Evolutionary conservation across 495 filamentous ascomycete genomes (phyloP).

Genomic region (Penicillium robsamsonii): DNA sequence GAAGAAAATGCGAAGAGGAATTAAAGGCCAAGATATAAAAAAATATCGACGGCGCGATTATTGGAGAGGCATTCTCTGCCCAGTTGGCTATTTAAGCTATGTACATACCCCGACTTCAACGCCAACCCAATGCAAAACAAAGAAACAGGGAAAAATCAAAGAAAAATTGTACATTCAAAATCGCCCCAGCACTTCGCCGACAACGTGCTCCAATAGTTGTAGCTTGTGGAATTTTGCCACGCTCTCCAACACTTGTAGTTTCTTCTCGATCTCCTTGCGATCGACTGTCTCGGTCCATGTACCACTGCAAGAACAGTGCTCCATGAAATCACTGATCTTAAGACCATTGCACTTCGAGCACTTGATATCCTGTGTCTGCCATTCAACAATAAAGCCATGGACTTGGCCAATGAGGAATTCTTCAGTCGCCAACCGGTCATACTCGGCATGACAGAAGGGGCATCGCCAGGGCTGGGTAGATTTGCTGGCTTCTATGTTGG

Average conservation of each 20-base stretch:
- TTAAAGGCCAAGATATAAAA: neutral
- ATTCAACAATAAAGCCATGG: conserved; percentile 69
- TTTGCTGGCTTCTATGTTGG: conserved; percentile 35
- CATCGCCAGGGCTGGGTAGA: conserved; percentile 68
- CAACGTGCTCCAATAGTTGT: conserved; percentile 73
- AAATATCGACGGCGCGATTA: neutral
- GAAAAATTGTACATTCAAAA: neutral
- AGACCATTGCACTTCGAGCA: conserved; percentile 57
- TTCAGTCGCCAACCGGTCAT: conserved; percentile 74
- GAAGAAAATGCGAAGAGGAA: neutral
- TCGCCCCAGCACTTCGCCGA: conserved; percentile 55
- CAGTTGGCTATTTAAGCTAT: conserved; percentile 3
- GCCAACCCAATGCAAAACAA: conserved; percentile 8
- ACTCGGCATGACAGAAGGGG: conserved; percentile 70
- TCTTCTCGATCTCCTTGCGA: conserved; percentile 63
- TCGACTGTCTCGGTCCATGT: conserved; percentile 72
- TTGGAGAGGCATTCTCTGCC: neutral
- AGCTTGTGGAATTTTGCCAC: conserved; percentile 78
- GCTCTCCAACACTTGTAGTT: conserved; percentile 64
- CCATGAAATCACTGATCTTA: conserved; percentile 89
- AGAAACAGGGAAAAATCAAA: neutral
- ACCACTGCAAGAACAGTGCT: conserved; percentile 92
- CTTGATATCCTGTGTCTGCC: conserved; percentile 87
- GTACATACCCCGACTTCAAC: conserved; percentile 1
- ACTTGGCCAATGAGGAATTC: conserved; percentile 77